Evolutionary conservation across 1,284 basidiomycete species (phyloP).

Genomic region (Boletus sp.): DNA sequence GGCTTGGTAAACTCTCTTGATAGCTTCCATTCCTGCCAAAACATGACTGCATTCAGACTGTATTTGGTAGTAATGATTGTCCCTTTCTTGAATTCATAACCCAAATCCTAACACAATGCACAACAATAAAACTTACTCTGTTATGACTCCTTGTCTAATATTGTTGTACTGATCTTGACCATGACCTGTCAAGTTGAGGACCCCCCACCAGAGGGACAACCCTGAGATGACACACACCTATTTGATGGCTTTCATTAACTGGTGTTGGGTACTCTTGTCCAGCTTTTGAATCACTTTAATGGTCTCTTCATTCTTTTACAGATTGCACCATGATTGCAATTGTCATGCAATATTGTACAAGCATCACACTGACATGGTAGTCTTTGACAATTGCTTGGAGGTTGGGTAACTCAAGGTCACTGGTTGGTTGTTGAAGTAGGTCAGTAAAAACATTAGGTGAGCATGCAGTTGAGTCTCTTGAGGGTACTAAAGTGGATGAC

Average conservation of each 20-base stretch:
- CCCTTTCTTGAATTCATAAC: slow-evolving; percentile 47
- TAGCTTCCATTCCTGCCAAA: slow-evolving; percentile 75
- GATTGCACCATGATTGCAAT: slow-evolving; percentile 94
- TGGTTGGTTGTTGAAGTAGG: slow-evolving; percentile 74
- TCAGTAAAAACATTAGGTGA: slow-evolving; percentile 88
- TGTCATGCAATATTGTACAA: slow-evolving; percentile 81
- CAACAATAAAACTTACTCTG: slow-evolving; percentile 59
- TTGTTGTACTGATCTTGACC: slow-evolving; percentile 62
- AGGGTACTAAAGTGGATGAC: slow-evolving; percentile 83
- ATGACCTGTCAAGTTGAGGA: slow-evolving; percentile 80
- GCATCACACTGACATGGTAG: slow-evolving; percentile 63
- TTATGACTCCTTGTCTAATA: slow-evolving; percentile 64
- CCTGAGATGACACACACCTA: slow-evolving; percentile 53
- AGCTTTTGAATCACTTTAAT: slow-evolving; percentile 85
- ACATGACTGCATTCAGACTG: slow-evolving; percentile 81
- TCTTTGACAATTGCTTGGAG: slow-evolving; percentile 83
- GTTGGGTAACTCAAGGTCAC: slow-evolving; percentile 76
- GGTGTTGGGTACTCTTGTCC: slow-evolving; percentile 78
- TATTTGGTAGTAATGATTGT: slow-evolving; percentile 84
- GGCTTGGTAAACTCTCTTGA: slow-evolving; percentile 77
- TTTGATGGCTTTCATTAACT: slow-evolving; percentile 86
- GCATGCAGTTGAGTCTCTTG: slow-evolving; percentile 84
- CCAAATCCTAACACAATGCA: slow-evolving; percentile 6
- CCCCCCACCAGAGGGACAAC: background rate
- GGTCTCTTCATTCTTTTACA: slow-evolving; percentile 79